Percentiles rank a stretch among this genome's conserved stretches.
These are phyloP conservation scores for Mycena rosella DNA, from an alignment of 768 basidiomycete genomes.

Conservation along the genomic window DNA sequence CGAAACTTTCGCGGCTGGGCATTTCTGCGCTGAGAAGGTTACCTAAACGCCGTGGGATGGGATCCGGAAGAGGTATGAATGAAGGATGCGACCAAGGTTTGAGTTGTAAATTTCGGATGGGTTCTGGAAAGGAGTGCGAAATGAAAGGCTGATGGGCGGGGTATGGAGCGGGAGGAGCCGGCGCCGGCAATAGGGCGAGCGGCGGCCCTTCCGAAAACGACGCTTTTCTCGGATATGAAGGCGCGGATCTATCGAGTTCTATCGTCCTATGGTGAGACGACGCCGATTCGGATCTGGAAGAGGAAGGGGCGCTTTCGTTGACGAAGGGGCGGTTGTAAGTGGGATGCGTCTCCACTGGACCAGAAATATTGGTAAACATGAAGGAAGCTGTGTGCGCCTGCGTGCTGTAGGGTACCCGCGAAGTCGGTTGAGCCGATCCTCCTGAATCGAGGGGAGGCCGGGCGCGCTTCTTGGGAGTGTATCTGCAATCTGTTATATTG, in stretches of 20 bases:
- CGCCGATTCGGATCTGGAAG: conserved; percentile 3
- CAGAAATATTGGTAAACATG: conserved; percentile 38
- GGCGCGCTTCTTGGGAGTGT: conserved; percentile 78
- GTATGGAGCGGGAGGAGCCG: conserved; percentile 36
- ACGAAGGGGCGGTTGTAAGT: conserved; percentile 31
- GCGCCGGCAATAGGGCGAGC: conserved; percentile 39
- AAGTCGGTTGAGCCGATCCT: not conserved
- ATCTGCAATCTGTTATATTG: conserved; percentile 70
- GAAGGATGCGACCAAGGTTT: conserved; percentile 72
- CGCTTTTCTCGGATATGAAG: conserved; percentile 17
- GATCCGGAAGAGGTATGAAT: conserved; percentile 72
- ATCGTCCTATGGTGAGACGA: conserved; percentile 15
- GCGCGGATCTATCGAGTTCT: conserved; percentile 16
- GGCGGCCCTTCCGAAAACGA: conserved; percentile 39
- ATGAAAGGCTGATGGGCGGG: conserved; percentile 57
- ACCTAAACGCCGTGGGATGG: conserved; percentile 66
- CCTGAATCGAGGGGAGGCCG: conserved; percentile 57
- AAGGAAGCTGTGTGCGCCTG: conserved; percentile 38
- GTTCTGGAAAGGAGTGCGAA: conserved; percentile 54
- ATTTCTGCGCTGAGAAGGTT: conserved; percentile 69
- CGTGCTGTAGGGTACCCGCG: conserved; percentile 35
- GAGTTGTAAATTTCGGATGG: conserved; percentile 56
- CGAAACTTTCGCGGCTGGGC: conserved; percentile 67
- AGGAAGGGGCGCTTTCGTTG: conserved; percentile 25
- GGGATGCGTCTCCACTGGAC: conserved; percentile 18